Conservation (phyloP, 305 asterid genomes). For the Lippia alba region DNA sequence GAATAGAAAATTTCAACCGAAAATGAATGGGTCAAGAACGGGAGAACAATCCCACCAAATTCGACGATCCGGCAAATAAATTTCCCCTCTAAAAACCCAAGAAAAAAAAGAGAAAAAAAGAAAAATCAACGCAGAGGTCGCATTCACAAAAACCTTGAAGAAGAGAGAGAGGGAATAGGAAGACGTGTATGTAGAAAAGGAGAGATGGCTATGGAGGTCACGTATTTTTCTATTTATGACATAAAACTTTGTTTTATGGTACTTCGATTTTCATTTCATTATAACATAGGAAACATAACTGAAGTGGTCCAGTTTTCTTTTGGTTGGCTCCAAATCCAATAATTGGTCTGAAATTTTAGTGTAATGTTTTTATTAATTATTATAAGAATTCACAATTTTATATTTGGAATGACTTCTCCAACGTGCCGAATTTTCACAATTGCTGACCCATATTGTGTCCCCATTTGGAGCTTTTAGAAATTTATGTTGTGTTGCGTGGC, state of each 20-base stretch:
- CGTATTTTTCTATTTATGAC: slow-evolving; percentile 21
- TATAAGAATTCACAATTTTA: slow-evolving; percentile 27
- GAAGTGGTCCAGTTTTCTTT: slow-evolving; percentile 7
- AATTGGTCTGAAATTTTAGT: slow-evolving; percentile 5
- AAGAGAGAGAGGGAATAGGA: slow-evolving; percentile 36
- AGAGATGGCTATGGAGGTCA: slow-evolving; percentile 52
- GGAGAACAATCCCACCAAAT: slow-evolving; percentile 46
- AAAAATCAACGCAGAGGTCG: slow-evolving; percentile 42
- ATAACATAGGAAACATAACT: background rate
- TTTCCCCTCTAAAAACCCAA: slow-evolving; percentile 32
- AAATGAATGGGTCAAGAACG: slow-evolving; percentile 42
- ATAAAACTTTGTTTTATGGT: too few species aligned
- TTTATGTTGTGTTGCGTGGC: too few species aligned
- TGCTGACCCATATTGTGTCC: slow-evolving; percentile 24
- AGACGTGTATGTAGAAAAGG: slow-evolving; percentile 24
- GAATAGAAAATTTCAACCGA: slow-evolving; percentile 37
- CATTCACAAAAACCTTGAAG: slow-evolving; percentile 46
- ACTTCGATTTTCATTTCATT: too few species aligned
- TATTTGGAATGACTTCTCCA: slow-evolving; percentile 10
- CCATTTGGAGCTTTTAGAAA: background rate
- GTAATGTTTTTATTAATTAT: slow-evolving; percentile 5
- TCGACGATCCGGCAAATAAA: slow-evolving; percentile 32
- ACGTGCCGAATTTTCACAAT: slow-evolving; percentile 16
- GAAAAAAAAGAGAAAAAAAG: too few species aligned
- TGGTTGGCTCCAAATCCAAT: slow-evolving; percentile 24